Evolutionary conservation across 805 yeast species (phyloP).

Genomic region (Yarrowia divulgata): DNA sequence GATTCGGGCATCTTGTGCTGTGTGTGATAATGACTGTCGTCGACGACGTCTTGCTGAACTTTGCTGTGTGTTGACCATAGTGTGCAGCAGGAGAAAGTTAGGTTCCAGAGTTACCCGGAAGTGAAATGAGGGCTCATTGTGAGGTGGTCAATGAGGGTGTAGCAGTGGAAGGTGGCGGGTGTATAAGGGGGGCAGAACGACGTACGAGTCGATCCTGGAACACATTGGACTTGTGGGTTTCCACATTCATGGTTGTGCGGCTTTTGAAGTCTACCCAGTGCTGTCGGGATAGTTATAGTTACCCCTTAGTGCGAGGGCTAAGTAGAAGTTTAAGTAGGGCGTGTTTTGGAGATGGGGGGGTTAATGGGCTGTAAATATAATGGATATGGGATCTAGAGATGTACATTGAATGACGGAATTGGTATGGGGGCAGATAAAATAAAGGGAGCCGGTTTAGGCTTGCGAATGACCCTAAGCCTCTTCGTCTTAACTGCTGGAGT

Average conservation of each 20-base stretch:
- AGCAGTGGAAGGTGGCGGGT: background rate
- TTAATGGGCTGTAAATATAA: too few species aligned
- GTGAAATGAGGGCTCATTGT: background rate
- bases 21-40: constrained; percentile 20
- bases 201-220: too few species aligned
- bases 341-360: too few species aligned
- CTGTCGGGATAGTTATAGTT: background rate
- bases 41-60: constrained; percentile 34
- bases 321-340: constrained; percentile 2
- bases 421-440: too few species aligned
- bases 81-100: constrained; percentile 11
- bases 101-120: constrained; percentile 17
- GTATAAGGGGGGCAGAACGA: too few species aligned
- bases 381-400: too few species aligned
- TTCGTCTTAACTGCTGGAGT: too few species aligned
- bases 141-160: background rate
- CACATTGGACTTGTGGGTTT: background rate
- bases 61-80: constrained; percentile 29
- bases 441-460: too few species aligned
- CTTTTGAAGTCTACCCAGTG: background rate
- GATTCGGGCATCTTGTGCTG: constrained; percentile 35
- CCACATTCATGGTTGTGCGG: background rate
- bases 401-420: too few species aligned
- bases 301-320: background rate
- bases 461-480: too few species aligned